phyloP scores from a whole-genome alignment of 371 early-diverging fungal species.

The Mortierella polycephala region DNA sequence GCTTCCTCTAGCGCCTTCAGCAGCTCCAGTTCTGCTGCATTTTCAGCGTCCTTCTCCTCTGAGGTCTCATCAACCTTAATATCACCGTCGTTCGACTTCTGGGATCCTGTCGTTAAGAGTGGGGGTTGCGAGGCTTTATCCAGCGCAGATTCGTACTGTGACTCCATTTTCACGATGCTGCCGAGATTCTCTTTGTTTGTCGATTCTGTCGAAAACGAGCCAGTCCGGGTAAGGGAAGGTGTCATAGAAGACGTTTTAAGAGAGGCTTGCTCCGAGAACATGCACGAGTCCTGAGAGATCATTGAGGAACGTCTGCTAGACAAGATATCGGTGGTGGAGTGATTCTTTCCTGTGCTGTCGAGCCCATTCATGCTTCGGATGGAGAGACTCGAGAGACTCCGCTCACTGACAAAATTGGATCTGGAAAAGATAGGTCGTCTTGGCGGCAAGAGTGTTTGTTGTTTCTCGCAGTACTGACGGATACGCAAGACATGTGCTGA shows the following conservation, averaged over 20 bases:
- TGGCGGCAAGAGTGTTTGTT: slow-evolving; percentile 51
- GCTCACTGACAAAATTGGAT: slow-evolving; percentile 33
- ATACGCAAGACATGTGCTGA: slow-evolving; percentile 40
- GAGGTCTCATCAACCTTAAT: slow-evolving; percentile 1
- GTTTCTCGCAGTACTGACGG: slow-evolving; percentile 52
- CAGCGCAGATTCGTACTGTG: not conserved
- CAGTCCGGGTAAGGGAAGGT: slow-evolving; percentile 35
- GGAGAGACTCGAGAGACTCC: slow-evolving; percentile 27
- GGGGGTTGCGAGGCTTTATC: slow-evolving; percentile 7
- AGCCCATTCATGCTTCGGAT: slow-evolving; percentile 20
- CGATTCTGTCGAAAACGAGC: slow-evolving; percentile 24
- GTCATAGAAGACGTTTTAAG: slow-evolving; percentile 34
- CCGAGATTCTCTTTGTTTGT: slow-evolving; percentile 3
- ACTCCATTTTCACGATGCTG: not conserved
- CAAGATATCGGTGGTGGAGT: slow-evolving; percentile 12
- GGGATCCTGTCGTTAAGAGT: not conserved
- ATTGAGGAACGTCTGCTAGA: slow-evolving; percentile 50
- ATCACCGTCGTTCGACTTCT: not conserved
- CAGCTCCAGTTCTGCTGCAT: slow-evolving; percentile 25
- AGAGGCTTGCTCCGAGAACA: slow-evolving; percentile 40
- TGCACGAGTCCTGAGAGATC: slow-evolving; percentile 49
- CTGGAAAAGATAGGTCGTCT: slow-evolving; percentile 48
- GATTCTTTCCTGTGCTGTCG: slow-evolving; percentile 7
- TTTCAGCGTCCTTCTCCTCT: not conserved
- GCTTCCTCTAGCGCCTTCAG: slow-evolving; percentile 44